A percentile compares a stretch with the other conserved stretches of the same genome.
phyloP scores from a whole-genome alignment of 192 early-diverging fungal genomes.

The Podila epicladia region DNA sequence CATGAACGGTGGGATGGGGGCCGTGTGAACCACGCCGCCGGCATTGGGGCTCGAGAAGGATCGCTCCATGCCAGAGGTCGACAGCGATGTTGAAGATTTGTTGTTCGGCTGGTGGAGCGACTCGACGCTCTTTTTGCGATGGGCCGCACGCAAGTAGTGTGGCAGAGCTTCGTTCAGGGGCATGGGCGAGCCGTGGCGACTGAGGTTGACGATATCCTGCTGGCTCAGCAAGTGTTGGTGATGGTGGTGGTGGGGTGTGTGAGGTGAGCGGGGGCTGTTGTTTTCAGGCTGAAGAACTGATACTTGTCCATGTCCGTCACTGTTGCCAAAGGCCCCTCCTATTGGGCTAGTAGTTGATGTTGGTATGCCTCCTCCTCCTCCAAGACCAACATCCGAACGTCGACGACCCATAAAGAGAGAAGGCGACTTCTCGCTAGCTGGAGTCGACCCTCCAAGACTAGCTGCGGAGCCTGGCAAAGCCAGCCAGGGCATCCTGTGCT shows the following conservation, averaged over 20 bases:
- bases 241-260: not conserved
- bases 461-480: not conserved
- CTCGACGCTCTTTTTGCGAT: not conserved
- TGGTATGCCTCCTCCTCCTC: no score
- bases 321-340: not conserved
- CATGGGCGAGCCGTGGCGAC: not conserved
- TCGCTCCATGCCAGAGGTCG: not conserved
- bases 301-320: not conserved
- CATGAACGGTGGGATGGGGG: not conserved
- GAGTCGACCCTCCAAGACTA: no score
- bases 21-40: not conserved
- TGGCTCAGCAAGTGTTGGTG: constrained; percentile 4
- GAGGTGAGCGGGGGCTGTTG: not conserved
- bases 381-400: not conserved
- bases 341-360: not conserved
- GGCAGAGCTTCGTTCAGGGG: constrained; percentile 4
- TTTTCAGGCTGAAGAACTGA: no score
- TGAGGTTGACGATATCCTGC: not conserved
- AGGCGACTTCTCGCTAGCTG: no score
- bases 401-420: not conserved
- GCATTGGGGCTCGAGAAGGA: not conserved
- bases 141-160: not conserved
- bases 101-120: not conserved
- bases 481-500: not conserved
- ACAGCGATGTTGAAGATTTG: not conserved